Conservation (phyloP, 1,284 basidiomycete genomes). For the Pisolithus thermaeus region DNA sequence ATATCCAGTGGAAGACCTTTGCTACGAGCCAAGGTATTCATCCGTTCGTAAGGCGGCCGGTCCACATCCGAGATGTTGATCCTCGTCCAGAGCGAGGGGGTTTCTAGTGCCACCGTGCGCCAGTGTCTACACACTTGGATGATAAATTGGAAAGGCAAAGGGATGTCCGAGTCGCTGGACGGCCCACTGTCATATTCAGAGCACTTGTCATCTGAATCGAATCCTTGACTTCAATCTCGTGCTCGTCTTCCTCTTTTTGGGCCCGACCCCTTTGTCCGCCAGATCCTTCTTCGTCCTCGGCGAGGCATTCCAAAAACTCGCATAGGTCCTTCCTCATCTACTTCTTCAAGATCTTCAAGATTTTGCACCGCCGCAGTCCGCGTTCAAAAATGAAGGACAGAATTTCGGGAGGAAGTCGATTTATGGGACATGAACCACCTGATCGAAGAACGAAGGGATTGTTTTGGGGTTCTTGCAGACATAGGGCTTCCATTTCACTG, state of each 20-base stretch:
- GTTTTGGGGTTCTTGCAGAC: constrained; percentile 3
- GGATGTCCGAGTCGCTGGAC: neutral
- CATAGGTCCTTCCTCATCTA: constrained; percentile 10
- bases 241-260: too few species aligned
- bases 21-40: constrained; percentile 16
- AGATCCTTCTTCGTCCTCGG: neutral
- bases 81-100: constrained; percentile 25
- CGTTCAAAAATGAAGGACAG: constrained; percentile 25
- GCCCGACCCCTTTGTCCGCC: neutral
- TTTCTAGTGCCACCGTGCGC: constrained; percentile 24
- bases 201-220: constrained; percentile 1
- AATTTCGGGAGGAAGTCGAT: constrained; percentile 22
- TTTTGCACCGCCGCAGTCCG: constrained; percentile 9
- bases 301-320: neutral
- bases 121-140: constrained; percentile 24
- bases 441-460: constrained; percentile 20
- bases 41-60: constrained; percentile 12
- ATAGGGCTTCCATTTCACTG: neutral
- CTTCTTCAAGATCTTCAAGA: constrained; percentile 1
- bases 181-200: too few species aligned
- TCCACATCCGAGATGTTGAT: constrained; percentile 9
- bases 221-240: constrained; percentile 3
- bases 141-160: constrained; percentile 14
- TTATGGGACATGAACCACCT: constrained; percentile 16
- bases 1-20: constrained; percentile 23